A percentile compares a stretch with the other conserved stretches of the same genome.
phyloP scores from a whole-genome alignment of 2,329 filamentous ascomycete species.

The Colletotrichum australisinense region DNA sequence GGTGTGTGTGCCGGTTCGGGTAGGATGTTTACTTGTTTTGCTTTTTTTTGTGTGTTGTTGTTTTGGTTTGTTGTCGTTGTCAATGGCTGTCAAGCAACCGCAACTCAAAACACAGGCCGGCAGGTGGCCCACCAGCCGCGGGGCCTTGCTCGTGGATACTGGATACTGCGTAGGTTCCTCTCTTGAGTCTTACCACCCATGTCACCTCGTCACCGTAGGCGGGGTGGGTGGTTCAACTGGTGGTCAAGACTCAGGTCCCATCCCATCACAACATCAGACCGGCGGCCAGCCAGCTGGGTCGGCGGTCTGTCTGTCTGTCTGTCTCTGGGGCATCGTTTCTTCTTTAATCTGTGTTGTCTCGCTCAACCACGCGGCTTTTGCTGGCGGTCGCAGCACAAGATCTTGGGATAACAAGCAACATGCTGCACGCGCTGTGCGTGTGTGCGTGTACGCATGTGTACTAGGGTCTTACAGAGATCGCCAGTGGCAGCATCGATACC shows the following conservation, averaged over 20 bases:
- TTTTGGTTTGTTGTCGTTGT: constrained; percentile 14
- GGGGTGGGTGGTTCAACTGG: too few species aligned
- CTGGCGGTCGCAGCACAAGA: background rate
- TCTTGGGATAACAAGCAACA: background rate
- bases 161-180: too few species aligned
- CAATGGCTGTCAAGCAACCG: background rate
- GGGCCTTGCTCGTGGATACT: constrained; percentile 1
- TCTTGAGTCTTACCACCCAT: background rate
- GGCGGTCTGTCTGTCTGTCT: background rate
- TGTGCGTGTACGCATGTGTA: background rate
- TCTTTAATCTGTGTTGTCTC: background rate
- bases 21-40: constrained; percentile 28
- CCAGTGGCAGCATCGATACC: background rate
- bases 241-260: background rate
- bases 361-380: constrained; percentile 12
- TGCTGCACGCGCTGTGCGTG: background rate
- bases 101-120: constrained; percentile 20
- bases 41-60: background rate
- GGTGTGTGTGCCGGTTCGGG: constrained; percentile 15
- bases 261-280: constrained; percentile 14
- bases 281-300: constrained; percentile 3
- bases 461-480: constrained; percentile 10
- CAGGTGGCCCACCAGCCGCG: background rate
- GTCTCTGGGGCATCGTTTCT: background rate
- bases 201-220: constrained; percentile 24